Base-by-base conservation (phyloP, 164 flowering plant genomes). In the Umbilicus rupestris region DNA sequence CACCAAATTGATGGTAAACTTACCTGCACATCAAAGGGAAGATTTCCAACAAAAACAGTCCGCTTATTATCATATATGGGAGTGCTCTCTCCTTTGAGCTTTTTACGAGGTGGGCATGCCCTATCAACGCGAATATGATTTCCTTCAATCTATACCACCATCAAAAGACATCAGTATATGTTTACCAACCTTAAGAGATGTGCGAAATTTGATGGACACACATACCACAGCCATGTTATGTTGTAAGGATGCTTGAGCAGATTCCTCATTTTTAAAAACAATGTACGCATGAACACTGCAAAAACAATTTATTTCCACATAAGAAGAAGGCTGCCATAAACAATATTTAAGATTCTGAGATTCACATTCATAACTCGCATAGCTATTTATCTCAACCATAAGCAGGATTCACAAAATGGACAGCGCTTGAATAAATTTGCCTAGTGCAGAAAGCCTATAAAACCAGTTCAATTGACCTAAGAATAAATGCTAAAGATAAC, bases 21-120 rank as follows among this genome's bases (percentile, higher is more conserved):
- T 50, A 91, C 99, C 93, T 91, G 88, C 49, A 88, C 96, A 81
- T 94, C 97, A 81, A 88, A 91, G 58, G 99, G 99, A 55, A 94
- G 84, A 71, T 94, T 94, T 52, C 99, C 97, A 65, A 94, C 83
- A 79, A 94, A 94, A 68, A 91, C 87, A 30, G 99, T 94, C 78
- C 93, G 89, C 71, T 84, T 87, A 67, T 72, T 75, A 72, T 89
- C 96, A 82, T 94, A 94, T 29, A 87, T 77, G 5, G 83, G 64
- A 80, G 78, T 63, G 72, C 52, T 64, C 50, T 87, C 93, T 72
- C 90, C 94, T 75, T 87, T 91, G 73, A 89, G 66, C 72, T 88
- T 94, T 77, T 91, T 91, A 24, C 94, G 90, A 57, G 99, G 97
- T 63, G 99, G 99, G 73, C 97, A 91, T 26, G 97, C 99, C 71